Evolutionary conservation across 1,284 basidiomycete species (phyloP).

Genomic region (Papiliotrema terrestris): DNA sequence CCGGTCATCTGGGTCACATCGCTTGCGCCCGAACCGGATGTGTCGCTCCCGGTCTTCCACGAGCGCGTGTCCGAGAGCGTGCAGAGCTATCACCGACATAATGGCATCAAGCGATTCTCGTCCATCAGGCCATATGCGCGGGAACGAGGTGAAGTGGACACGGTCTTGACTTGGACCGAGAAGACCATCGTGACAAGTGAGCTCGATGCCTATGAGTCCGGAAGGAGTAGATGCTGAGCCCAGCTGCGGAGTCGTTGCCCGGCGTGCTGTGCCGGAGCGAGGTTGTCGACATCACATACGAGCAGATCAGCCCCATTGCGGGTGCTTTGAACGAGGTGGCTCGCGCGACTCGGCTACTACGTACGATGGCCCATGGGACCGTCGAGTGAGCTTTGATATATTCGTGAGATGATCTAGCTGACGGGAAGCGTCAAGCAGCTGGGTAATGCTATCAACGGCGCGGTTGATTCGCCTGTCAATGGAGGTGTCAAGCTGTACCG

Average conservation of each 20-base stretch:
- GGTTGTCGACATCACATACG: conserved; percentile 67
- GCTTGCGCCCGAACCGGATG: conserved; percentile 80
- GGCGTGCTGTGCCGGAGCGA: conserved; percentile 88
- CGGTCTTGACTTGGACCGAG: conserved; percentile 72
- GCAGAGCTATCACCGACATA: conserved; percentile 61
- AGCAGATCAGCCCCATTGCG: conserved; percentile 83
- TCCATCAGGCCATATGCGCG: conserved; percentile 67
- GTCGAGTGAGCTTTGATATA: conserved; percentile 25
- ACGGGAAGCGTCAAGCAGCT: conserved; percentile 58
- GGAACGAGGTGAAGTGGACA: conserved; percentile 54
- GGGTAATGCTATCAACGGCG: conserved; percentile 80
- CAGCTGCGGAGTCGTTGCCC: conserved; percentile 78
- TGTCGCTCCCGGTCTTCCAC: conserved; percentile 71
- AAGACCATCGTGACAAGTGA: conserved; percentile 76
- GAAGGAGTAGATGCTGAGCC: not conserved
- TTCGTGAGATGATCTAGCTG: not conserved
- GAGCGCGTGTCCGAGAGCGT: conserved; percentile 79
- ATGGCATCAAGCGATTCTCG: conserved; percentile 76
- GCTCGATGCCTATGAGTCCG: no score
- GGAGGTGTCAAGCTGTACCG: conserved; percentile 75
- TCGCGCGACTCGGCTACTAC: conserved; percentile 29
- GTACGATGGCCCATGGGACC: conserved; percentile 13
- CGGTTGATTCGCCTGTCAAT: conserved; percentile 76
- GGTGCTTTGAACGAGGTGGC: conserved; percentile 78
- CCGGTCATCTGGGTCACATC: conserved; percentile 86